Percentiles rank a stretch among this genome's conserved stretches.
Conservation (phyloP, 805 yeast genomes). For the Lipomyces spencermartinsiae region DNA sequence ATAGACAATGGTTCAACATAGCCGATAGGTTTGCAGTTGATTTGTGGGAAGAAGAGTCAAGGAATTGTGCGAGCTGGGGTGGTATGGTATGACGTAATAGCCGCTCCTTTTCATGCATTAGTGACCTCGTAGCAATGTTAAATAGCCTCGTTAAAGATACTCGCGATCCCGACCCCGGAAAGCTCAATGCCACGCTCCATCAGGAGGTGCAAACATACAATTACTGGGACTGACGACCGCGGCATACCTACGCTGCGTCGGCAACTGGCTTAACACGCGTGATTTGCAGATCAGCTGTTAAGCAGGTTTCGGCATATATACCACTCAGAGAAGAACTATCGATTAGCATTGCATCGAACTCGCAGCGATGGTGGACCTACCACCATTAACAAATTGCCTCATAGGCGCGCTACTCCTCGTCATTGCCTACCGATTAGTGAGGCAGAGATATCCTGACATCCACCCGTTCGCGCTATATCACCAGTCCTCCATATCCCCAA, state of each 20-base stretch:
- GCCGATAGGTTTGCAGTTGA: too few species aligned
- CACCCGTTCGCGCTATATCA: constrained; percentile 47
- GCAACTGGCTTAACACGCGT: background rate
- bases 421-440: constrained; percentile 35
- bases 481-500: constrained; percentile 70
- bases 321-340: background rate
- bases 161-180: background rate
- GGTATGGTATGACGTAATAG: too few species aligned
- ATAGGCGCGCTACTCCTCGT: constrained; percentile 20
- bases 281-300: background rate
- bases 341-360: background rate
- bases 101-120: too few species aligned
- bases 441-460: constrained; percentile 45
- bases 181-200: background rate
- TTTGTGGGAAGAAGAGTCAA: too few species aligned
- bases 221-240: background rate
- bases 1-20: too few species aligned
- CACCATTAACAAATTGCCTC: constrained; percentile 25
- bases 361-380: constrained; percentile 14
- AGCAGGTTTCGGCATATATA: background rate
- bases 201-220: background rate
- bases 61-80: too few species aligned
- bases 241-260: background rate
- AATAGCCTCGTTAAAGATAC: too few species aligned
- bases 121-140: too few species aligned